phyloP scores from a whole-genome alignment of 805 yeast species.

The Barnettozyma botsteinii region DNA sequence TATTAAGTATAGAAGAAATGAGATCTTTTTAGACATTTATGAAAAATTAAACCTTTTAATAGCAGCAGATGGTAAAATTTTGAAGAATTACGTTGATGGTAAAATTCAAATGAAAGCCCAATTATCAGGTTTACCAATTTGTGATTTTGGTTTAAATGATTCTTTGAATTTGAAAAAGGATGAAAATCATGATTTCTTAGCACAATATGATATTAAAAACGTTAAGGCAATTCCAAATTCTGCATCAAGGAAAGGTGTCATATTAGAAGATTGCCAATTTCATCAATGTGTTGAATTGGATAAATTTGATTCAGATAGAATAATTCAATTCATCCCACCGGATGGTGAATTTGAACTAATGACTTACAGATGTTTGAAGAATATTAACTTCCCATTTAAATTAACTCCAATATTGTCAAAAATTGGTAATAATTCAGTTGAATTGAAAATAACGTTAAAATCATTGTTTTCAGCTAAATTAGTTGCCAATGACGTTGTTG shows the following conservation, averaged over 20 bases:
- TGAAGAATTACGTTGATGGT: slow-evolving; percentile 75
- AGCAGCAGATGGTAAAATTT: slow-evolving; percentile 55
- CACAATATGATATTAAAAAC: slow-evolving; percentile 27
- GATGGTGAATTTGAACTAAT: slow-evolving; percentile 83
- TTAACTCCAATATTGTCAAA: slow-evolving; percentile 50
- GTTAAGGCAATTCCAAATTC: slow-evolving; percentile 26
- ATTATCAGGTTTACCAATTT: slow-evolving; percentile 76
- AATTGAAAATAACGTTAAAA: slow-evolving; percentile 54
- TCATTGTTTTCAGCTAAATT: slow-evolving; percentile 55
- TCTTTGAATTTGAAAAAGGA: slow-evolving; percentile 27
- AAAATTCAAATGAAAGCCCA: slow-evolving; percentile 63
- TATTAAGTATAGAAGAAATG: slow-evolving; percentile 75
- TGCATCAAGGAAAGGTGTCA: slow-evolving; percentile 30
- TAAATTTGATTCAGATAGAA: slow-evolving; percentile 57
- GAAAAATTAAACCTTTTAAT: slow-evolving; percentile 72
- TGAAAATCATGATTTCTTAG: slow-evolving; percentile 22
- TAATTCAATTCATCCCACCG: slow-evolving; percentile 76
- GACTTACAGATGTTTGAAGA: slow-evolving; percentile 58
- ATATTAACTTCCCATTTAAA: slow-evolving; percentile 64
- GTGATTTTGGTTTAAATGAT: slow-evolving; percentile 75
- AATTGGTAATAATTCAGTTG: slow-evolving; percentile 40
- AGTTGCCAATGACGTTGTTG: slow-evolving; percentile 55
- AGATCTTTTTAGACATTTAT: slow-evolving; percentile 66
- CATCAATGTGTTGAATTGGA: slow-evolving; percentile 81
- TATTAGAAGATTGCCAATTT: slow-evolving; percentile 72